phyloP scores from a whole-genome alignment of 78 protist genomes.

The Tieghemostelium lacteum region DNA sequence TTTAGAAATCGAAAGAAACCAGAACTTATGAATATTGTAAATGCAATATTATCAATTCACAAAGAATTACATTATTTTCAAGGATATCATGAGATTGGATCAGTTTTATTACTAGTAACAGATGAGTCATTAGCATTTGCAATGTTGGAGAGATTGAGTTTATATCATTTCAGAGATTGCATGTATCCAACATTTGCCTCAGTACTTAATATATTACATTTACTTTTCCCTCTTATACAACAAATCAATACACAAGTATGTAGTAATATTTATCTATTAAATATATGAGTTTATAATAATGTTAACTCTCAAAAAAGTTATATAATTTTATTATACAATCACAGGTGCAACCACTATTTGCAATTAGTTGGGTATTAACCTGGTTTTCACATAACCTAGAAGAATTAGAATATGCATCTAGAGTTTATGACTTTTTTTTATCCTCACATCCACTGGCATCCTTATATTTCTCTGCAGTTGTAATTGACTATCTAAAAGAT shows the following conservation, averaged over 20 bases:
- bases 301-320: not conserved
- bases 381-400: conserved; percentile 82
- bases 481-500: conserved; percentile 29
- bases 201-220: conserved; percentile 37
- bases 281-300: not conserved
- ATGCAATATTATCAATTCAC: conserved; percentile 45
- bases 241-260: conserved; percentile 33
- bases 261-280: too few species aligned
- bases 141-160: conserved; percentile 66
- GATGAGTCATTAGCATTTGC: conserved; percentile 62
- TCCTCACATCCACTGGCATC: conserved; percentile 65
- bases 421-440: conserved; percentile 65
- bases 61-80: conserved; percentile 63
- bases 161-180: conserved; percentile 60
- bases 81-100: conserved; percentile 80
- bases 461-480: conserved; percentile 42
- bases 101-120: conserved; percentile 62
- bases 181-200: conserved; percentile 52
- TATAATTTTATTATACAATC: conserved; percentile 40
- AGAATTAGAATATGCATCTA: conserved; percentile 29
- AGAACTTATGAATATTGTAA: conserved; percentile 70
- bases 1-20: conserved; percentile 46
- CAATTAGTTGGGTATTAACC: conserved; percentile 82
- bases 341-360: conserved; percentile 61
- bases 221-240: conserved; percentile 41